Evolutionary conservation across 495 filamentous ascomycete genomes (phyloP), one percentile per base, ranked within the genome.

Genomic region (Aspergillus steynii): DNA sequence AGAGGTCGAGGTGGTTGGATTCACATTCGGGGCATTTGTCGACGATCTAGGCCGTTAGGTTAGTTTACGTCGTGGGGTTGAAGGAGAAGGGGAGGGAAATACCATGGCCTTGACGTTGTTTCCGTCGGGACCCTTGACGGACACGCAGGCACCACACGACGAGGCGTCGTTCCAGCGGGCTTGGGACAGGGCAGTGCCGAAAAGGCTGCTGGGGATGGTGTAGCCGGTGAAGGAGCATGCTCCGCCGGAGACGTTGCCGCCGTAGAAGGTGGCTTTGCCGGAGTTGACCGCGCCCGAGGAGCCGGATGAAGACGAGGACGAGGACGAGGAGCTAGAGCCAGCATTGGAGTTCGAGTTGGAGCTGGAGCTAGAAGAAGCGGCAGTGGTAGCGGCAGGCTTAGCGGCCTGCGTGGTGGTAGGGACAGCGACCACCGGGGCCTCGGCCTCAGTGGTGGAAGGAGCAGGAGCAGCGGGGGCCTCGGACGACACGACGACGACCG

Each of bases 51-150:
- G 27, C 2, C 5, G 53, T n/a, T 28, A 55, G 50, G 26, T 63
- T 54, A 46, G 26, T 56, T 56, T 53, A 53, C 34, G n/a, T 53
- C 9, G 20, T 20, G 28, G 55, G 53, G 14, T 50, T 26, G 20
- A 27, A 25, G n/a, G 29, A 2, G 53, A 31, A 34, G 51, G 28
- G 27, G 12, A n/a, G 7, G 28, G 8, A 20, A 15, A 68, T 72
- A 86, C 84, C 84, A 88, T 87, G n/a, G 81, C 85, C 37, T 77
- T 86, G 65, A 87, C 79, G n/a, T 73, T 72, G 63, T 84, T 86
- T 10, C 84, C 84, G 29, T 61, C 69, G 0, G 82, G 82, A 1
- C 80, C 80, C 8, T 78, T 85, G 14, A 88, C 82, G 8, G 73
- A 64, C n/a, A 86, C 70, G 61, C 85, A 87, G 9, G 75, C 69